Evolutionary conservation across 495 filamentous ascomycete genomes (phyloP).

Genomic region (Penicillium psychrofluorescens): DNA sequence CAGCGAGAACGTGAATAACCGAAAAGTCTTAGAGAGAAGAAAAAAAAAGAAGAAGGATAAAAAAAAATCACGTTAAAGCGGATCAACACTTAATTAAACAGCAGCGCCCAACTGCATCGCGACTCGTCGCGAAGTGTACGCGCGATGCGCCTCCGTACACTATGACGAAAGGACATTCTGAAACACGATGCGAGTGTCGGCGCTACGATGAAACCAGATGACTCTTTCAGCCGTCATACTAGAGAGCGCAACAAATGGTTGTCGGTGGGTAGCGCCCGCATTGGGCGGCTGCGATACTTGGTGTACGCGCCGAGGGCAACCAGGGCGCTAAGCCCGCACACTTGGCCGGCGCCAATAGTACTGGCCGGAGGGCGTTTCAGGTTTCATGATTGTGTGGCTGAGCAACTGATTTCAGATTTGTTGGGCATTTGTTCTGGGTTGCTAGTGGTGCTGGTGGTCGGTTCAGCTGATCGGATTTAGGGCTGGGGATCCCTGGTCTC

Average conservation of each 20-base stretch:
- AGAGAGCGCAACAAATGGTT: conserved; percentile 2
- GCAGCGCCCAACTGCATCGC: conserved; percentile 3
- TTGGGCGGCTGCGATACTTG: conserved; percentile 14
- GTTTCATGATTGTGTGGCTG: neutral
- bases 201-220: conserved; percentile 32
- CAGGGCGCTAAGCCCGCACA: conserved; percentile 12
- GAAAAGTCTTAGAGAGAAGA: conserved; percentile 3
- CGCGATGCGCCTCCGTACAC: neutral
- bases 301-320: conserved; percentile 29
- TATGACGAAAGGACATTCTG: conserved; percentile 11
- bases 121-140: conserved; percentile 11
- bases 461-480: neutral
- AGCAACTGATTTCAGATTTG: conserved; percentile 7
- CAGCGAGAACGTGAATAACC: neutral
- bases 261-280: conserved; percentile 13
- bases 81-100: conserved; percentile 12
- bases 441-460: too few relatives aligned
- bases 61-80: neutral
- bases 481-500: too few relatives aligned
- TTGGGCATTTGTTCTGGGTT: too few relatives aligned
- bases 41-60: conserved; percentile 1
- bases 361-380: neutral
- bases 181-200: conserved; percentile 24
- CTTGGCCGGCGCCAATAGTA: neutral
- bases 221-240: conserved; percentile 4